Evolutionary conservation across 257 asterid species (phyloP), one percentile per base, ranked within the genome.

Genomic region (Penstemon davidsonii): DNA sequence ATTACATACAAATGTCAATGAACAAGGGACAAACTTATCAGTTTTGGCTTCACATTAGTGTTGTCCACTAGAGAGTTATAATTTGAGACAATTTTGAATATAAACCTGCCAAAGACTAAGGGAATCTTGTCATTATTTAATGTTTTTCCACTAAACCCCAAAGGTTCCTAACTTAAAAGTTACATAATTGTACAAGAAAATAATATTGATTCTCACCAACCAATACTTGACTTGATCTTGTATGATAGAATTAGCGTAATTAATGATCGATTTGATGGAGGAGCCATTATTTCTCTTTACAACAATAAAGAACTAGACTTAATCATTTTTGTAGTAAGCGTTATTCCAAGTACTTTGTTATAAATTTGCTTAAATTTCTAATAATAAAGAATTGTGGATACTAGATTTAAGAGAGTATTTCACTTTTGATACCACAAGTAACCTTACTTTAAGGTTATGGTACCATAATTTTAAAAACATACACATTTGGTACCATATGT

Each of bases 1-100:
- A 60, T 47, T 59, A 59, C 67, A 44, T 73, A 71, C 69, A 53
- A 79, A 72, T 65, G 67, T 64, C 76, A 68, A 60, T 64, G 55
- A 47, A 50, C 64, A 69, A 59, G 67, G 55, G 76, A 72, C 76
- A 69, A 59, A 15, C 54, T 68, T 25, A 8, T 4, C n/a, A 63
- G 55, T 19, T 44, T 65, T 43, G 50, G 72, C 56, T 45, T 46
- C 59, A 66, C 39, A 15, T 15, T 68, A 46, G 53, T 63, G 74
- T 19, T 78, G 70, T 69, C 55, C 60, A 64, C 60, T 18, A 9
- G 47, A 51, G 60, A 15, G 3, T 57, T 57, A 11, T 39, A 13
- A 25, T 62, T 18, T 60, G 8, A 64, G 60, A 40, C 11, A 73
- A 18, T 46, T 58, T n/a, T 51, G 33, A 56, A 38, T 15, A 37